Percentiles rank a stretch among this genome's conserved stretches.
These are phyloP conservation scores for Penicillium sp. DNA, from an alignment of 2,329 filamentous ascomycete genomes.

Conservation along the genomic window DNA sequence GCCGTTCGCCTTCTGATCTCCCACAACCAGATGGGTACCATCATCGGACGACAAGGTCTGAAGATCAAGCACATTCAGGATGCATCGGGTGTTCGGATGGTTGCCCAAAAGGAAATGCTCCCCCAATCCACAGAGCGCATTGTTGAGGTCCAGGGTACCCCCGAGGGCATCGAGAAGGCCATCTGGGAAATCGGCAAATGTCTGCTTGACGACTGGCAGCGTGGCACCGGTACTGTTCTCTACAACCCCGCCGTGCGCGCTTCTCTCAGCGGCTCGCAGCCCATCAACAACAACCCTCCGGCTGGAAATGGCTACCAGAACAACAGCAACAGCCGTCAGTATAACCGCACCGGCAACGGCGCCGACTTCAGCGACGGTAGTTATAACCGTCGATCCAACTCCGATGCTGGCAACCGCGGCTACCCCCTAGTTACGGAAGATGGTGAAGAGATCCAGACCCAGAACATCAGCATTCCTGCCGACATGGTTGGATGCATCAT, in stretches of 20 bases:
- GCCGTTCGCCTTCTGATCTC: conserved; percentile 97
- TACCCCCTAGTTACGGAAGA: conserved; percentile 91
- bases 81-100: conserved; percentile 94
- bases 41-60: conserved; percentile 91
- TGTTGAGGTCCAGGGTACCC: conserved; percentile 92
- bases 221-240: conserved; percentile 91
- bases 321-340: conserved; percentile 60
- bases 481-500: conserved; percentile 99
- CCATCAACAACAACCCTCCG: conserved; percentile 53
- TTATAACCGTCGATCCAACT: conserved; percentile 77
- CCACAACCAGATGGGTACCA: conserved; percentile 99
- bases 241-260: conserved; percentile 96
- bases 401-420: conserved; percentile 74
- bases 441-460: conserved; percentile 94
- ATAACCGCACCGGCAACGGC: conserved; percentile 92
- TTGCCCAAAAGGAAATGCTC: conserved; percentile 99
- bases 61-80: conserved; percentile 99
- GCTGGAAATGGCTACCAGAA: conserved; percentile 46
- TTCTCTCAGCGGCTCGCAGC: conserved; percentile 60
- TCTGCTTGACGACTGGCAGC: conserved; percentile 95
- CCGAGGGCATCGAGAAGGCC: conserved; percentile 91
- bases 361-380: conserved; percentile 90
- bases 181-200: conserved; percentile 99
- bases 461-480: conserved; percentile 98
- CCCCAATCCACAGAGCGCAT: conserved; percentile 98